Conservation (phyloP, 495 filamentous ascomycete species). For the Pseudotulostoma volvatum region DNA sequence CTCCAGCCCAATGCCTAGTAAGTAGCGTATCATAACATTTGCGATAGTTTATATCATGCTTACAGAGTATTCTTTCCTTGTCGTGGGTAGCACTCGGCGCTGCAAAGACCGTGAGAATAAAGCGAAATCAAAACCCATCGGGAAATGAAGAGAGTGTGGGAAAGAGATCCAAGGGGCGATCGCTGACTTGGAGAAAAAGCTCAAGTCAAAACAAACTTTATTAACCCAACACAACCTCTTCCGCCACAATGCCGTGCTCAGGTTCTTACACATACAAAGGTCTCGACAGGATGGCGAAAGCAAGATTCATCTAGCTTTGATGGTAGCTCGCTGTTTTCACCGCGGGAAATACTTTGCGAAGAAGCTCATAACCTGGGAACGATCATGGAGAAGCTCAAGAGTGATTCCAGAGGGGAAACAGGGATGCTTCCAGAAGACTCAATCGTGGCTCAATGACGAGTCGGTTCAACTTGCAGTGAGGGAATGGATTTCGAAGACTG, state of each 20-base stretch:
- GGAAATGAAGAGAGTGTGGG: not conserved
- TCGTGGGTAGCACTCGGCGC: not conserved
- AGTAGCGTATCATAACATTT: not conserved
- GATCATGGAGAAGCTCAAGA: not conserved
- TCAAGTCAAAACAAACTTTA: not conserved
- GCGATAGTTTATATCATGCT: not conserved
- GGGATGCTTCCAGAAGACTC: not conserved
- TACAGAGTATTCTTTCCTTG: not conserved
- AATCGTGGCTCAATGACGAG: not conserved
- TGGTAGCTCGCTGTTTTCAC: not conserved
- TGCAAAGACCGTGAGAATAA: not conserved
- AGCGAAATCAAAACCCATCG: not conserved
- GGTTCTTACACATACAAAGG: not conserved
- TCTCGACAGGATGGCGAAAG: not conserved
- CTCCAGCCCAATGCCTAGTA: not conserved
- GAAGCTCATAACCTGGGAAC: not conserved
- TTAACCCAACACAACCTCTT: not conserved
- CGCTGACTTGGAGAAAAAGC: not conserved
- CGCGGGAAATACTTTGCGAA: not conserved
- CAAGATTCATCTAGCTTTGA: not conserved
- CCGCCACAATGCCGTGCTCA: not conserved
- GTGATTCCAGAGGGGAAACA: not conserved
- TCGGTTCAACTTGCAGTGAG: not conserved
- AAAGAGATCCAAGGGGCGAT: not conserved
- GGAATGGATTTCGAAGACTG: not conserved